A percentile compares a stretch with the other conserved stretches of the same genome.
Conservation (phyloP, 2,329 filamentous ascomycete species). For the Trichophyton rubrum region DNA sequence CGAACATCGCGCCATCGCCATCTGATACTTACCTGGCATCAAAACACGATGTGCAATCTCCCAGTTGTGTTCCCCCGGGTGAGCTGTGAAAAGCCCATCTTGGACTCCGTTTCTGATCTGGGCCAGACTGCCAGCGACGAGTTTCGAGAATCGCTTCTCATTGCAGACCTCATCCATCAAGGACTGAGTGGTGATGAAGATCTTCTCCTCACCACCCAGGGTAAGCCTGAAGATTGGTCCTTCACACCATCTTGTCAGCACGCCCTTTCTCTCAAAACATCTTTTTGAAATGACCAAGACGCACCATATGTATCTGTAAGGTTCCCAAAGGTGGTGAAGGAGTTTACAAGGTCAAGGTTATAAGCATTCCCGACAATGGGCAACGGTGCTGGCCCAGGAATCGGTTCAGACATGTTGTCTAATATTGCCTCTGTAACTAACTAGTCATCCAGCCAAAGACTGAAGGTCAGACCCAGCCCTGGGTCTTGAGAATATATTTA, state of each 20-base stretch:
- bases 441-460: no score
- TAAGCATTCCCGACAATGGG: background rate
- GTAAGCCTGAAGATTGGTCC: background rate
- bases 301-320: background rate
- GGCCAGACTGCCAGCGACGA: background rate
- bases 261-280: background rate
- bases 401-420: background rate
- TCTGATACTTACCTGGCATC: background rate
- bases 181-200: background rate
- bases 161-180: constrained; percentile 1
- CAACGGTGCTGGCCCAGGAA: background rate
- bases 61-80: background rate
- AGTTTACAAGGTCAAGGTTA: constrained; percentile 1
- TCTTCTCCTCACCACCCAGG: background rate
- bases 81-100: background rate
- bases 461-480: background rate
- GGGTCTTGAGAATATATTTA: background rate
- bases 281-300: background rate
- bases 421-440: no score
- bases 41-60: constrained; percentile 3
- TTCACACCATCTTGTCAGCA: background rate
- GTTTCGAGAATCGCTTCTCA: background rate
- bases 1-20: background rate
- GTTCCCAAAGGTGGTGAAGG: background rate
- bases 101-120: background rate